Evolutionary conservation across 163 green algal species (phyloP).

Genomic region (Chlamydomonas reinhardtii): DNA sequence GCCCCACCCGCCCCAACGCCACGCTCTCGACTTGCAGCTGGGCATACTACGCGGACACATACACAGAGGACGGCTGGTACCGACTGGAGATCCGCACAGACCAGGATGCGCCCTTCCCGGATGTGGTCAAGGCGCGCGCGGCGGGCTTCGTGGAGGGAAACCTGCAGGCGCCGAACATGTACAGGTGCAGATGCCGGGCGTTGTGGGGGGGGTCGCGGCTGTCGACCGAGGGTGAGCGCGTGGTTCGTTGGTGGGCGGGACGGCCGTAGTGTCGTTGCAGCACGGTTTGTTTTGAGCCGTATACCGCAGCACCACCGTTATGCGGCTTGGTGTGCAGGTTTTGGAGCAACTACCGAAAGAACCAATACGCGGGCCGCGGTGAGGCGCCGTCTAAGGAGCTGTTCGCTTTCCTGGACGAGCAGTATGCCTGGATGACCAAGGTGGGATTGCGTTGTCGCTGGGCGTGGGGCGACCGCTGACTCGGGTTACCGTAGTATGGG

Average conservation of each 20-base stretch:
- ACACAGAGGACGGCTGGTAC: slow-evolving; percentile 39
- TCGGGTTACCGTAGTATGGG: no score
- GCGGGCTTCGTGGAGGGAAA: slow-evolving; percentile 51
- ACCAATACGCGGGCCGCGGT: slow-evolving; percentile 38
- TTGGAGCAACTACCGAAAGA: slow-evolving; percentile 59
- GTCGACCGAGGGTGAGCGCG: no score
- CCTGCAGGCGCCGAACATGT: slow-evolving; percentile 23
- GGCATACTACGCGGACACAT: slow-evolving; percentile 40
- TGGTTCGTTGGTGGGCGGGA: no score
- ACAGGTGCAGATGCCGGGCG: not conserved
- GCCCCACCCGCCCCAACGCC: no score
- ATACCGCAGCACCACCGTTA: not conserved
- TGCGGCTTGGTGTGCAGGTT: not conserved
- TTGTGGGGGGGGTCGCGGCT: not conserved
- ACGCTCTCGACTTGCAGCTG: not conserved
- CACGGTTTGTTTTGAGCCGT: not conserved
- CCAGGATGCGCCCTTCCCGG: slow-evolving; percentile 12
- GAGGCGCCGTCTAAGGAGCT: slow-evolving; percentile 33
- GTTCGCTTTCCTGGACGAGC: slow-evolving; percentile 33
- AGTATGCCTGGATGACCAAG: slow-evolving; percentile 41
- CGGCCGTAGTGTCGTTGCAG: not conserved
- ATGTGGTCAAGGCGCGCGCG: slow-evolving; percentile 51
- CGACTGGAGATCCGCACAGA: slow-evolving; percentile 43
- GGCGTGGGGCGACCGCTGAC: no score
- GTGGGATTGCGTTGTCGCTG: no score